Conservation (phyloP, 2,329 filamentous ascomycete species). For the Podosphaera fusca region DNA sequence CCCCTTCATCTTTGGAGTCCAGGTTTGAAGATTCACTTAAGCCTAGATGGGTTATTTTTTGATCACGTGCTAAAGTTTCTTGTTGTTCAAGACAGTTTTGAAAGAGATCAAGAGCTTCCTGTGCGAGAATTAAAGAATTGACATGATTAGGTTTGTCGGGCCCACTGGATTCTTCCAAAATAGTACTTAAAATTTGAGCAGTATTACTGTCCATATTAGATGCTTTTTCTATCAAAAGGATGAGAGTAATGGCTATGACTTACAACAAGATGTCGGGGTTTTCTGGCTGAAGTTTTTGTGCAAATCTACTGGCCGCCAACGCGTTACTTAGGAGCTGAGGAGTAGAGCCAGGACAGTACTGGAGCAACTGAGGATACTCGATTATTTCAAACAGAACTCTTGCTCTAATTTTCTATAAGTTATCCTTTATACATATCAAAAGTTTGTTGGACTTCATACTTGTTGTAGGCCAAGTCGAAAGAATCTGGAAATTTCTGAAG, state of each 20-base stretch:
- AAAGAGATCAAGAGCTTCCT: slow-evolving; percentile 38
- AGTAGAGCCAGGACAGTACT: slow-evolving; percentile 29
- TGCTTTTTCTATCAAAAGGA: background rate
- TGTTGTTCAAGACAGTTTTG: slow-evolving; percentile 31
- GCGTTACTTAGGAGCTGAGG: slow-evolving; percentile 34
- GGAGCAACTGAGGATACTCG: slow-evolving; percentile 38
- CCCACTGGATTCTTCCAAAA: slow-evolving; percentile 34
- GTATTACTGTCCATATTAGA: slow-evolving; percentile 26
- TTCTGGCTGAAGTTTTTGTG: slow-evolving; percentile 32
- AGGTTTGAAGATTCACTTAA: slow-evolving; percentile 1
- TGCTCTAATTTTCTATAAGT: slow-evolving; percentile 23
- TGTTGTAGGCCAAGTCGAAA: slow-evolving; percentile 56
- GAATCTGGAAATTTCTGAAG: slow-evolving; percentile 33
- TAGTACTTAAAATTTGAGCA: slow-evolving; percentile 41
- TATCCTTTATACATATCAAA: slow-evolving; percentile 1
- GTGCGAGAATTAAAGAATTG: slow-evolving; percentile 25
- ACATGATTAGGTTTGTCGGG: slow-evolving; percentile 16
- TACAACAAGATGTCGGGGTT: slow-evolving; percentile 44
- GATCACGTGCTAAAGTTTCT: slow-evolving; percentile 15
- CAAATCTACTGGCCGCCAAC: slow-evolving; percentile 38
- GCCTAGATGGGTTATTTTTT: slow-evolving; percentile 6
- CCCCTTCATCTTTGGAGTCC: slow-evolving; percentile 16
- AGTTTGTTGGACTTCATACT: slow-evolving; percentile 23
- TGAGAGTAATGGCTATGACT: slow-evolving; percentile 3
- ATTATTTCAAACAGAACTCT: slow-evolving; percentile 46